Evolutionary conservation across 2,329 filamentous ascomycete genomes (phyloP).

Genomic region (Ophiocordyceps polyrhachis-furcata): DNA sequence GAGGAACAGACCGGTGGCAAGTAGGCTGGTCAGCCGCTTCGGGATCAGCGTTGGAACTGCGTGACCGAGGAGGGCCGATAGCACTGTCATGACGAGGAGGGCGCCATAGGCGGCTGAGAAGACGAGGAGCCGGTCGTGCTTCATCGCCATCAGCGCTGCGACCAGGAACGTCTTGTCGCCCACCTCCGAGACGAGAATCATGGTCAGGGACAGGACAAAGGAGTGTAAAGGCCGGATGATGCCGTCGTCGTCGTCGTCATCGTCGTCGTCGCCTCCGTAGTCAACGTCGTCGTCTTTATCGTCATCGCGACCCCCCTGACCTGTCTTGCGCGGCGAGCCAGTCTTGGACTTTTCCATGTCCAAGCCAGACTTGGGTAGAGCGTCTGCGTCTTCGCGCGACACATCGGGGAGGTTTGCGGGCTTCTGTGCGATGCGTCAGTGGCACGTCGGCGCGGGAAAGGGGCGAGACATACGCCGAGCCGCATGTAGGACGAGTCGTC

Average conservation of each 20-base stretch:
- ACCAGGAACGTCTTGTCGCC: slow-evolving; percentile 98
- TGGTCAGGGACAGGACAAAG: slow-evolving; percentile 78
- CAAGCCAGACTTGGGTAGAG: slow-evolving; percentile 45
- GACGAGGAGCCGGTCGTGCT: slow-evolving; percentile 80
- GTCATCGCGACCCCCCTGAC: slow-evolving; percentile 13
- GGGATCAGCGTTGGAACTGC: slow-evolving; percentile 79
- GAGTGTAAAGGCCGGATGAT: slow-evolving; percentile 73
- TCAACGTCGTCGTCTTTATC: slow-evolving; percentile 2
- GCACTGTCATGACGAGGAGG: slow-evolving; percentile 80
- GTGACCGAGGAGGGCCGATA: slow-evolving; percentile 84
- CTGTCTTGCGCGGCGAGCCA: slow-evolving; percentile 2
- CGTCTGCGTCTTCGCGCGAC: slow-evolving; percentile 55
- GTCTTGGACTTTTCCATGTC: slow-evolving; percentile 20
- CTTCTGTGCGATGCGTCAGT: slow-evolving; percentile 34
- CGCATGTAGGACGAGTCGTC: slow-evolving; percentile 16
- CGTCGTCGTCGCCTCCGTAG: slow-evolving; percentile 9
- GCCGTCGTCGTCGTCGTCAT: slow-evolving; percentile 29
- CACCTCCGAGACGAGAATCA: slow-evolving; percentile 94
- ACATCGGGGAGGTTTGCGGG: slow-evolving; percentile 64
- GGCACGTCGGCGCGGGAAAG: neutral
- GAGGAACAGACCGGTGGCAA: slow-evolving; percentile 72
- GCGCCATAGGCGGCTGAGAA: slow-evolving; percentile 91
- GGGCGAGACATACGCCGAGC: slow-evolving; percentile 13
- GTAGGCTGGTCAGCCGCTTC: slow-evolving; percentile 75
- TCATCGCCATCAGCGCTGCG: slow-evolving; percentile 97